phyloP scores from a whole-genome alignment of 1,284 basidiomycete species.

The Irpex rosettiformis region DNA sequence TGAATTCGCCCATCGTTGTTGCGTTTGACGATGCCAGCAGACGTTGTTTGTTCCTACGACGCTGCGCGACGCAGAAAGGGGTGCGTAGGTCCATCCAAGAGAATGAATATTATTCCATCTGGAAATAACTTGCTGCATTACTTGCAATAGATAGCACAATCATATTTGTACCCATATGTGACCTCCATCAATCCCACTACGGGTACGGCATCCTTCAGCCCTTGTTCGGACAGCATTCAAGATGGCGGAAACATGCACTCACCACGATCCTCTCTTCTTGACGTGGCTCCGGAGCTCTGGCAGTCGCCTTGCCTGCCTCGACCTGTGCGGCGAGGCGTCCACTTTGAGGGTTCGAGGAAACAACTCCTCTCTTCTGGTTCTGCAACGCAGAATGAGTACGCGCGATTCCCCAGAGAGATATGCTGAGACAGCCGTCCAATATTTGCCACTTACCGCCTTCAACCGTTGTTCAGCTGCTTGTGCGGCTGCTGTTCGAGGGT shows the following conservation, averaged over 20 bases:
- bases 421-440: constrained; percentile 3
- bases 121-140: not conserved
- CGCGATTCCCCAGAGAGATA: constrained; percentile 8
- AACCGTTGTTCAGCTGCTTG: constrained; percentile 67
- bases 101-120: not conserved
- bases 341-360: constrained; percentile 58
- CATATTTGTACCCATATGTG: not conserved
- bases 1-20: no score
- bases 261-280: constrained; percentile 65
- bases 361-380: constrained; percentile 58
- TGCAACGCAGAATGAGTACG: constrained; percentile 13
- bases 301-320: constrained; percentile 45
- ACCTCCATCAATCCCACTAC: constrained; percentile 9
- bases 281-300: constrained; percentile 42
- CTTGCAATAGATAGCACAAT: not conserved
- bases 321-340: constrained; percentile 60
- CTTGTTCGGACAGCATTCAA: not conserved
- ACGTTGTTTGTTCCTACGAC: not conserved
- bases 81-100: not conserved
- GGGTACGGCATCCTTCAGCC: not conserved
- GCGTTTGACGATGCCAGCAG: not conserved
- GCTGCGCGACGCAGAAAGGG: not conserved
- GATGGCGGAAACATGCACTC: constrained; percentile 27
- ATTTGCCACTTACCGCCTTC: constrained; percentile 49
- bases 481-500: constrained; percentile 61